Evolutionary conservation across 169 alveolate species (phyloP).

Genomic region (Plasmodium cynomolgi): DNA sequence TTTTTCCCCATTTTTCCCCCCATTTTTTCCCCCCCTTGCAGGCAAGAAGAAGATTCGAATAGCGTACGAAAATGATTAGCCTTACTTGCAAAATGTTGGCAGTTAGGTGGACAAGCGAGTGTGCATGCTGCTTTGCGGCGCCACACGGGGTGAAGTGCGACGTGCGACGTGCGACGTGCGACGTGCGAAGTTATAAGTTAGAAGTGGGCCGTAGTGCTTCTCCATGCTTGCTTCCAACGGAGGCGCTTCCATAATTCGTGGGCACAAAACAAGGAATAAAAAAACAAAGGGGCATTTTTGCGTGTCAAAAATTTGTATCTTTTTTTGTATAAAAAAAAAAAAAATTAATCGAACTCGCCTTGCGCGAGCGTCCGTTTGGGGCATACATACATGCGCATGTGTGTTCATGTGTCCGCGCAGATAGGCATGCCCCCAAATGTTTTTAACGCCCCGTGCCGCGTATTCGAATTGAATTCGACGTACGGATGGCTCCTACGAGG

Average conservation of each 20-base stretch:
- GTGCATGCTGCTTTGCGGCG: background rate
- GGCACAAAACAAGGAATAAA: slow-evolving; percentile 13
- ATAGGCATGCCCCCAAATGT: background rate
- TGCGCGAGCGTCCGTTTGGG: background rate
- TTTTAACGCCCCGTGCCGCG: background rate
- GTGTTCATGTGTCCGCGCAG: background rate
- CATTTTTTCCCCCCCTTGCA: background rate
- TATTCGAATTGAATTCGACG: background rate
- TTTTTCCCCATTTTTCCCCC: background rate
- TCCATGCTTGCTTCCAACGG: background rate
- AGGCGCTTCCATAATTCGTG: background rate
- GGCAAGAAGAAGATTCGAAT: slow-evolving; percentile 37
- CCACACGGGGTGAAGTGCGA: background rate
- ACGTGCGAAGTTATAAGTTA: background rate
- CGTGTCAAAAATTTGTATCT: background rate
- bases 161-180: background rate
- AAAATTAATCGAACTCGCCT: background rate
- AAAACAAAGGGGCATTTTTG: background rate
- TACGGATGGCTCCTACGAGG: background rate
- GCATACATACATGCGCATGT: slow-evolving; percentile 3
- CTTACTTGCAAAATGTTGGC: background rate
- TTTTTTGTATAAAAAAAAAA: background rate
- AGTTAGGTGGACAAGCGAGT: background rate
- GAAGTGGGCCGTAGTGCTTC: background rate
- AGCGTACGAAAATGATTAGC: slow-evolving; percentile 23